Conservation (phyloP, 225 moss, liverwort and hornwort genomes). For the Climacium dendroides region DNA sequence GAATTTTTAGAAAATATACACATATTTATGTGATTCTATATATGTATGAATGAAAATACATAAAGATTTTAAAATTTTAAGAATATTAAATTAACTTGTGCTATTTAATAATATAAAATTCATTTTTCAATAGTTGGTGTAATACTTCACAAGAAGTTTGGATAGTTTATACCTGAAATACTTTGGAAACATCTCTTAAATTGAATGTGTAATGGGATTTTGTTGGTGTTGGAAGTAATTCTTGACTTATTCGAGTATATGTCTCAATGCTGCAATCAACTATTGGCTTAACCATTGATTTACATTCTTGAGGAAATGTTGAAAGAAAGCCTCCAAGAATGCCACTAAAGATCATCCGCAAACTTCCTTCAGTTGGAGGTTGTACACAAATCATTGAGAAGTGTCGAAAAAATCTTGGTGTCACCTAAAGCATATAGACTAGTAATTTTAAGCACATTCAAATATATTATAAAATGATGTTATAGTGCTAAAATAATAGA, state of each 20-base stretch:
- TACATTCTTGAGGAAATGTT: conserved; percentile 63
- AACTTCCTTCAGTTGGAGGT: conserved; percentile 59
- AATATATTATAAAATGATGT: background rate
- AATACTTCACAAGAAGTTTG: background rate
- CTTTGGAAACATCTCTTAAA: conserved; percentile 81
- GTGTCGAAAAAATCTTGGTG: conserved; percentile 80
- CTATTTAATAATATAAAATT: background rate
- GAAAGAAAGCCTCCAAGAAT: conserved; percentile 65
- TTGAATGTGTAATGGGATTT: conserved; percentile 96
- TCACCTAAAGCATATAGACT: conserved; percentile 21
- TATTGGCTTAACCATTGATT: conserved; percentile 56
- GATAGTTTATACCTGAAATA: conserved; percentile 53
- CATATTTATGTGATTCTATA: too few species aligned
- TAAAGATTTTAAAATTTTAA: background rate
- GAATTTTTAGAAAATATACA: background rate
- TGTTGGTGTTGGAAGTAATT: conserved; percentile 74
- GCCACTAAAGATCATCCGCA: conserved; percentile 66
- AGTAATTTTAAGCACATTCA: background rate
- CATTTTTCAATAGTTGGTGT: background rate
- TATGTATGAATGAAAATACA: too few species aligned
- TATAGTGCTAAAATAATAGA: too few species aligned
- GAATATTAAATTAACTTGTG: background rate
- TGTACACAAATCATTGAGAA: conserved; percentile 91
- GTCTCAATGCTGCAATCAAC: conserved; percentile 90
- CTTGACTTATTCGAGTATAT: conserved; percentile 69